Conservation (phyloP, 352 stramenopile genomes). For the Phytophthora cactorum region DNA sequence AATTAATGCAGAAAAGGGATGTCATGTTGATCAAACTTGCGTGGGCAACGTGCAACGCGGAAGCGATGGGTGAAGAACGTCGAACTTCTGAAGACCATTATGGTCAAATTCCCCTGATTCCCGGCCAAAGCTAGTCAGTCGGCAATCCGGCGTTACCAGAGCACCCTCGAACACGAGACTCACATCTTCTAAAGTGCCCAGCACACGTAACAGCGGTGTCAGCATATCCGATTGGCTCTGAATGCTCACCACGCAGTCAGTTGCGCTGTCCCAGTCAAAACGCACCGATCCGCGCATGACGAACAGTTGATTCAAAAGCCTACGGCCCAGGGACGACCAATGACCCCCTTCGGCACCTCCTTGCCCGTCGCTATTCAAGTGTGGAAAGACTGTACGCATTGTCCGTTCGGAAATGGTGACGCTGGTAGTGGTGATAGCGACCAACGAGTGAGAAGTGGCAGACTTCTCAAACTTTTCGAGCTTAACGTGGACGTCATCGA, state of each 20-base stretch:
- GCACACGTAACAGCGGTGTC: not conserved
- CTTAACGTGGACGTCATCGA: not conserved
- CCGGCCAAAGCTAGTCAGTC: not conserved
- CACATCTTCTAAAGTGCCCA: conserved; percentile 3
- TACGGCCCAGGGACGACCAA: not conserved
- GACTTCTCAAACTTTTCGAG: not conserved
- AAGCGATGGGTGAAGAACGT: not conserved
- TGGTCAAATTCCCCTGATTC: not conserved
- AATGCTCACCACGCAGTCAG: not conserved
- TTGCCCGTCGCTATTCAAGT: not conserved
- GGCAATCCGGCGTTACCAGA: conserved; percentile 1
- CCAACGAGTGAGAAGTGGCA: not conserved
- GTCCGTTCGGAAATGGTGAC: not conserved
- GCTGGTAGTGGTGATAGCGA: not conserved
- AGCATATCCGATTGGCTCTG: not conserved
- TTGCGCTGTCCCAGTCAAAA: not conserved
- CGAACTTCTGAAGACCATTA: not conserved
- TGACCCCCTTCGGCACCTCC: not conserved
- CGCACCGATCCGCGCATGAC: not conserved
- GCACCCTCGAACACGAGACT: not conserved
- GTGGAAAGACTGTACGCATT: not conserved
- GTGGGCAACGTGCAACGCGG: too few species aligned
- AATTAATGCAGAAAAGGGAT: too few species aligned
- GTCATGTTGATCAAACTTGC: too few species aligned
- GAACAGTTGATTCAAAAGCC: not conserved